A percentile compares a stretch with the other conserved stretches of the same genome.
Conservation (phyloP, 2,329 filamentous ascomycete species). For the Sclerotinia nivalis region DNA sequence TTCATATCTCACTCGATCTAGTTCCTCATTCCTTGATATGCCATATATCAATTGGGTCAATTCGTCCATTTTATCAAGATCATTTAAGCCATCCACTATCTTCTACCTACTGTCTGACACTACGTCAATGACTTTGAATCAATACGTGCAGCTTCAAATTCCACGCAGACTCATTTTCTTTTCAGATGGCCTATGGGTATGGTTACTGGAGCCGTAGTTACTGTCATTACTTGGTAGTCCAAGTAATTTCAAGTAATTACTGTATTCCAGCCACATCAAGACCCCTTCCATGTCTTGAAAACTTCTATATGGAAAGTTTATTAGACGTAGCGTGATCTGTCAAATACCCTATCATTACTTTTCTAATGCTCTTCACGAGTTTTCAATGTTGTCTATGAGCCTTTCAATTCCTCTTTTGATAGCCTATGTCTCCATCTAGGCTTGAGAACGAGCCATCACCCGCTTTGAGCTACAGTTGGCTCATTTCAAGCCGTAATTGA, state of each 20-base stretch:
- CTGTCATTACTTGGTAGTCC: conserved; percentile 4
- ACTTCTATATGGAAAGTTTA: background rate
- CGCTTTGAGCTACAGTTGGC: background rate
- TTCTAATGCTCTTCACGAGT: background rate
- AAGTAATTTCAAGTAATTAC: background rate
- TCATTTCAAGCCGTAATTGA: background rate
- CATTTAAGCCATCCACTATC: background rate
- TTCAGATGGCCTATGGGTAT: background rate
- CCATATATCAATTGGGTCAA: background rate
- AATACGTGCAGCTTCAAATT: background rate
- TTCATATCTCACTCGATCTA: background rate
- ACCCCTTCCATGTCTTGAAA: background rate
- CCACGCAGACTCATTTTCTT: background rate
- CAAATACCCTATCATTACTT: background rate
- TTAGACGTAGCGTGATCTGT: background rate
- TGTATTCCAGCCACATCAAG: background rate
- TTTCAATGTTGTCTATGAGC: no score
- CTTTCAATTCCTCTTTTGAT: background rate
- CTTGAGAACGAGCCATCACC: background rate
- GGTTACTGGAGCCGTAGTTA: background rate
- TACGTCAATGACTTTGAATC: background rate
- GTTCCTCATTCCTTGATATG: background rate
- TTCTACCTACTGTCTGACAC: background rate
- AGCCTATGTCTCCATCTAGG: background rate
- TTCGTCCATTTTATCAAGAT: background rate